Evolutionary conservation across 805 yeast genomes (phyloP), one percentile per base, ranked within the genome.

Genomic region (Wickerhamomyces canadensis): DNA sequence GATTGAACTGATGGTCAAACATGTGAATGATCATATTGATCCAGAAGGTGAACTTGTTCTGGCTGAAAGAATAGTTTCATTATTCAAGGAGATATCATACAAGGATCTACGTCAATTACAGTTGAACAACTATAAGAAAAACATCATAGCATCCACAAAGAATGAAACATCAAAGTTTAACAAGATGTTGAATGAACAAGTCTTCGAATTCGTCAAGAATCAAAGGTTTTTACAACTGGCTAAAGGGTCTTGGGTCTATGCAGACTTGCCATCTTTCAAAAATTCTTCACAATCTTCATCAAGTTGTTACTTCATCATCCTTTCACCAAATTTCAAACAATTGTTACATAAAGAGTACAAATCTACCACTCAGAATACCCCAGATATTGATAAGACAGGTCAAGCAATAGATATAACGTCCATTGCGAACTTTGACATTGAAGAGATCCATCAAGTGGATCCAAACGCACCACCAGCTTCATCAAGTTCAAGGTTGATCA

Each of bases 231-330:
- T 83, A 40, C 80, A 78, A 52, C 60, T 86, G 34, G 76, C 86
- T 19, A 78, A 73, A 50, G 95, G 95, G 2, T 72, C 84, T 2
- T 86, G 95, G 95, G 89, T 83, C 12, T 81, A 68, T 52, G 70
- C 80, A 2, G 81, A 78, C 26, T 63, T 70, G 36, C 87, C 83
- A 16, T 43, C 59, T 11, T 42, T 44, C 27, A 45, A 44, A n/a
- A 38, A 40, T 35, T 35, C 42, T 3, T 32, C 42, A n/a, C 45
- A 43, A 29, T 55, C 48, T 3, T 38, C 48, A 14, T 36, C 65
- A 10, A 71, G 68, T 44, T 67, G 67, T 41, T 78, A 69, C 54
- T 84, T 73, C 52, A 67, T 81, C 34, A 64, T 76, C 9, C 59
- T 84, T 30, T 79, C 89, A 3, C 84, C 89, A 11, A 80, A 82